A percentile compares a stretch with the other conserved stretches of the same genome.
Evolutionary conservation across 257 asterid species (phyloP).

Genomic region (Verbena officinalis): DNA sequence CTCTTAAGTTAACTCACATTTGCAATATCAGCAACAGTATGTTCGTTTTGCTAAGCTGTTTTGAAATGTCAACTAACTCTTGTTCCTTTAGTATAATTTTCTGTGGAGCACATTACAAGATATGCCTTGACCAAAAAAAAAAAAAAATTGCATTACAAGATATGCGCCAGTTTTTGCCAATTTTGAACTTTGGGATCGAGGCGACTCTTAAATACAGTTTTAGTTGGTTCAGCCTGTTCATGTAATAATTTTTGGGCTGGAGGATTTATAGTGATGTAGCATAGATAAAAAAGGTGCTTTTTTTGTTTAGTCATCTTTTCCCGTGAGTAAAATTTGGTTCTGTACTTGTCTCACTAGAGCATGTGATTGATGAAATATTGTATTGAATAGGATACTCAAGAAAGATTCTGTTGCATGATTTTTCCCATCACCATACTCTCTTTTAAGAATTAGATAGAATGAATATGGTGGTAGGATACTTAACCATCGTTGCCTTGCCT

Average conservation of each 20-base stretch:
- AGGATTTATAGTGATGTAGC: not conserved
- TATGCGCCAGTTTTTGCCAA: not conserved
- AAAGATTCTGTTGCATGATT: constrained; percentile 8
- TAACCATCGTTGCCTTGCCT: not conserved
- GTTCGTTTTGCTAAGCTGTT: not conserved
- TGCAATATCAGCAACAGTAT: not conserved
- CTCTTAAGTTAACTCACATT: constrained; percentile 12
- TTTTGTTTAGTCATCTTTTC: not conserved
- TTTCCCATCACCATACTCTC: not conserved
- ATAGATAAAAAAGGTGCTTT: constrained; percentile 1
- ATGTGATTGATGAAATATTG: not conserved
- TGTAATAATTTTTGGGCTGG: constrained; percentile 11
- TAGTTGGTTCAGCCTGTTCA: constrained; percentile 7
- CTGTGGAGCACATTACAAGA: not conserved
- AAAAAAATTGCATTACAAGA: not conserved
- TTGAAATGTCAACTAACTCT: constrained; percentile 3
- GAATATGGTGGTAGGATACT: not conserved
- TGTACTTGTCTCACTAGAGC: not conserved
- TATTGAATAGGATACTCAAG: not conserved
- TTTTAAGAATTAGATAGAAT: not conserved
- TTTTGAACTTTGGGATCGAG: not conserved
- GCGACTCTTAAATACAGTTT: not conserved
- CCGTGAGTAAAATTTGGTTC: not conserved
- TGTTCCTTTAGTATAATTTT: not conserved
- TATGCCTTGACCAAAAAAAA: no score